A percentile compares a stretch with the other conserved stretches of the same genome.
Conservation (phyloP, 2,329 filamentous ascomycete species). For the Hortaea sp. region DNA sequence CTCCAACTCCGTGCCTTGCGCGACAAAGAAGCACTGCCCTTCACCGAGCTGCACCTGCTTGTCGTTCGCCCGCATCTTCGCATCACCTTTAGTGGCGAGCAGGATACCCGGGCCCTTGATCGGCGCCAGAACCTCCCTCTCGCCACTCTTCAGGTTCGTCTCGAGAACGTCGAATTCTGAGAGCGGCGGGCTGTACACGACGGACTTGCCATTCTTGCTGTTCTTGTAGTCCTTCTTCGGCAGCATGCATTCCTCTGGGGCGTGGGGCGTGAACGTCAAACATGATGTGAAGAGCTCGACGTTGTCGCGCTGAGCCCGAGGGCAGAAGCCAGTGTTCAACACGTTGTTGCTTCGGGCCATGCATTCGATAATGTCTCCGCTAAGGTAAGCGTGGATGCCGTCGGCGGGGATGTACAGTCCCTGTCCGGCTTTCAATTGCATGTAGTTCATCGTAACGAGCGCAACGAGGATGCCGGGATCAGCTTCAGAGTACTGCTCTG, state of each 20-base stretch:
- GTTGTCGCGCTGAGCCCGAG: constrained; percentile 52
- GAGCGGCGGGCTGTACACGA: constrained; percentile 55
- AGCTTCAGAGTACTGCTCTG: constrained; percentile 50
- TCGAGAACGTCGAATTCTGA: constrained; percentile 63
- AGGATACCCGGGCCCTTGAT: constrained; percentile 54
- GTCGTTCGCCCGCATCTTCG: constrained; percentile 45
- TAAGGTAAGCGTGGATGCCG: constrained; percentile 63
- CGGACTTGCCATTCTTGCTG: constrained; percentile 50
- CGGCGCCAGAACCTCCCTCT: constrained; percentile 47
- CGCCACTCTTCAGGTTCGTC: constrained; percentile 45
- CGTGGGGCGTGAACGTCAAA: constrained; percentile 55
- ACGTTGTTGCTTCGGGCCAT: constrained; percentile 44
- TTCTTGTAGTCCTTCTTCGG: constrained; percentile 39
- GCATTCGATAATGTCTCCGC: constrained; percentile 66
- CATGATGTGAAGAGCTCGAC: constrained; percentile 53
- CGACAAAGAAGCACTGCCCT: constrained; percentile 59
- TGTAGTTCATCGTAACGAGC: constrained; percentile 63
- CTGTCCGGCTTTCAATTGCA: constrained; percentile 55
- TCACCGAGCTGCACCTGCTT: constrained; percentile 46
- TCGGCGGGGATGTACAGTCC: constrained; percentile 63
- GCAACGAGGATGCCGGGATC: constrained; percentile 63
- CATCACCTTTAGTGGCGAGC: constrained; percentile 51
- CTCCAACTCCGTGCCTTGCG: constrained; percentile 43
- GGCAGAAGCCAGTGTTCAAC: constrained; percentile 67
- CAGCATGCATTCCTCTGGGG: constrained; percentile 46